Base-by-base conservation (phyloP, 352 stramenopile genomes). In the Globisporangium splendens region DNA sequence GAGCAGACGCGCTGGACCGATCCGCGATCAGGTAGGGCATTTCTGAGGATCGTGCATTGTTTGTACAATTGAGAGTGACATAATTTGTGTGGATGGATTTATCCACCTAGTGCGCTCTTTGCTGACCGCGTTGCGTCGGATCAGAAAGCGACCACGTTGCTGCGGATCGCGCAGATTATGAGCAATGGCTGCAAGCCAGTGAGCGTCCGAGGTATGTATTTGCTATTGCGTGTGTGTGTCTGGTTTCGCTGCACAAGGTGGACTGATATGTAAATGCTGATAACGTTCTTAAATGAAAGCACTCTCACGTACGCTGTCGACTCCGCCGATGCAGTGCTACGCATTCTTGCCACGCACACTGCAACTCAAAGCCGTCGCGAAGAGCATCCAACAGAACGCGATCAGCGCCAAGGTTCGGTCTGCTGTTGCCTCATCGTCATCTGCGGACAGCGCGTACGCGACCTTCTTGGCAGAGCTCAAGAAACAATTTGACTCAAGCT, bases 381-480 rank as follows among this genome's bases (percentile, higher is more conserved):
- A 70, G 33, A 69, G 65, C 1, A 60, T 85, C 17, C 70, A 83
- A 42, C 63, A 65, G 31, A 83, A 81, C 59, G 66, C 63, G 31
- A 51, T 77, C 17, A 69, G 73, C 59, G 70, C 71, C 42, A 68
- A 64, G 35, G 44, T 21, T n/a, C 28, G 28, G 5, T 35, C 28
- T 35, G 28, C n/a, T n/a, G n/a, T n/a, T n/a, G n/a, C 42, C 24
- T 44, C 38, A 20, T 21, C 20, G 2, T 28, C 21, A 38, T 2
- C n/a, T 14, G 15, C 46, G 10, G 15, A 4, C 14, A 8, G 41
- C 47, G 62, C 56, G 11, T 82, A 79, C 22, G 15, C 41, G 5
- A 42, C 18, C 8, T 80, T 82, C 49, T 44, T 85, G 41, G 22
- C 24, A 10, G 20, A 55, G 2, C 17, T 46, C 31, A 48, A 54